Evolutionary conservation across 768 basidiomycete genomes (phyloP), one percentile per base, ranked within the genome.

Genomic region (Leucogyrophana mollusca): DNA sequence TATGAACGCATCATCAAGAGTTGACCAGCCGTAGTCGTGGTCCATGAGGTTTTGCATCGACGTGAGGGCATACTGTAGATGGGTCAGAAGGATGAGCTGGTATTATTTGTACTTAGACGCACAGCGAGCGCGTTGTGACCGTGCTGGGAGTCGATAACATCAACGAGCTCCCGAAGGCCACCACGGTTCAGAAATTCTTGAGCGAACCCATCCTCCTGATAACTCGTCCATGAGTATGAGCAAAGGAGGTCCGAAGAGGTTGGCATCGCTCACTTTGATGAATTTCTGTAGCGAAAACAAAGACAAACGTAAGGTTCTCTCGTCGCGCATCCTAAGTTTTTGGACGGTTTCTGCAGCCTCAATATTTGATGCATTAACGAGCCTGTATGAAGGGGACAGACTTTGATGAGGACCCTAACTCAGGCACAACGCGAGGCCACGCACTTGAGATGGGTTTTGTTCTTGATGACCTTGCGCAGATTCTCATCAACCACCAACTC

Each of bases 81-180:
- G 36, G 38, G 34, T 45, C 2, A 20, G 27, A 39, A 37, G 25
- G 5, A 21, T 10, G 13, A 30, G 10, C 24, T 18, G 11, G 10
- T 6, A 35, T 37, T 30, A 21, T 18, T 27, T 34, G 41, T 27
- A 21, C 22, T 21, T 33, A 24, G 23, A 73, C 75, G 59, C 54
- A 92, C 90, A 34, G 93, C 92, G 32, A 95, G 80, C 1, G 83
- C 86, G 61, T 96, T 96, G n/a, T n/a, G n/a, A 30, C 93, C 92
- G 45, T 83, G 79, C 14, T 74, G 76, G 3, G 66, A 66, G 46
- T 76, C 72, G 49, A 94, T 87, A 32, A 89, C 78, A 23, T 77
- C 73, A 24, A 90, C 80, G 13, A 96, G 74, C 54, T 86, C 82
- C 24, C 67, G 61, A 25, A 94, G 70, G 1, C 94, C 93, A 49